Evolutionary conservation across 768 basidiomycete species (phyloP).

Genomic region (Amylocystis lapponica): DNA sequence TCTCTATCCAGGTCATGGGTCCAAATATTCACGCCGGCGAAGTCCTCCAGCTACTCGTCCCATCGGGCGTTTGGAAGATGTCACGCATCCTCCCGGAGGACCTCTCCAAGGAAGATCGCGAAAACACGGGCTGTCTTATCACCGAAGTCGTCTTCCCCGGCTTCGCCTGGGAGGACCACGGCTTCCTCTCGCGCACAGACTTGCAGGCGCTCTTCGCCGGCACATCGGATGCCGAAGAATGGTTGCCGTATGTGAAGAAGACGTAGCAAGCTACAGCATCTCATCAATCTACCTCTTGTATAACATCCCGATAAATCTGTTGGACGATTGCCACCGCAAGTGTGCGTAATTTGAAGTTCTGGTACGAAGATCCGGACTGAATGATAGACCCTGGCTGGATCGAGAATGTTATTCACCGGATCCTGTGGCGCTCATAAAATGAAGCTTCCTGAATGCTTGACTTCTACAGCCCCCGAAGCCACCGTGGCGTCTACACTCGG

Average conservation of each 20-base stretch:
- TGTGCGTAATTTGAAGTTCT: too few species aligned
- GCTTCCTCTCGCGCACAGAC: constrained; percentile 32
- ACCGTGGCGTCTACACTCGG: too few species aligned
- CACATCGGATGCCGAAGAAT: constrained; percentile 19
- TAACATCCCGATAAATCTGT: too few species aligned
- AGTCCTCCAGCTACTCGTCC: constrained; percentile 43
- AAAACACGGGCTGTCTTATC: constrained; percentile 45
- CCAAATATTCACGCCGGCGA: constrained; percentile 37
- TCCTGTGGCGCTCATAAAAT: too few species aligned
- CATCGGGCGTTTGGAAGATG: constrained; percentile 51
- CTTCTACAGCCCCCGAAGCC: too few species aligned
- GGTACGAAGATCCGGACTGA: too few species aligned
- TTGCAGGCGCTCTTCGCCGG: constrained; percentile 32
- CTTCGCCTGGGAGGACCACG: constrained; percentile 48
- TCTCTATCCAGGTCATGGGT: constrained; percentile 29
- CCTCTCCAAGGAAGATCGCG: constrained; percentile 26
- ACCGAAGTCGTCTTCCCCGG: constrained; percentile 57
- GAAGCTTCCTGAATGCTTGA: too few species aligned
- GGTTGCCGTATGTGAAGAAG: constrained; percentile 16
- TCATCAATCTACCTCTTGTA: too few species aligned
- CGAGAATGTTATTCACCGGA: too few species aligned
- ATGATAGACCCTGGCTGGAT: too few species aligned
- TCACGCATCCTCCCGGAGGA: constrained; percentile 43
- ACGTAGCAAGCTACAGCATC: background rate
- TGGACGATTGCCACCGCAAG: too few species aligned